Conservation (phyloP, 2,329 filamentous ascomycete species). For the Cladophialophora yegresii region DNA sequence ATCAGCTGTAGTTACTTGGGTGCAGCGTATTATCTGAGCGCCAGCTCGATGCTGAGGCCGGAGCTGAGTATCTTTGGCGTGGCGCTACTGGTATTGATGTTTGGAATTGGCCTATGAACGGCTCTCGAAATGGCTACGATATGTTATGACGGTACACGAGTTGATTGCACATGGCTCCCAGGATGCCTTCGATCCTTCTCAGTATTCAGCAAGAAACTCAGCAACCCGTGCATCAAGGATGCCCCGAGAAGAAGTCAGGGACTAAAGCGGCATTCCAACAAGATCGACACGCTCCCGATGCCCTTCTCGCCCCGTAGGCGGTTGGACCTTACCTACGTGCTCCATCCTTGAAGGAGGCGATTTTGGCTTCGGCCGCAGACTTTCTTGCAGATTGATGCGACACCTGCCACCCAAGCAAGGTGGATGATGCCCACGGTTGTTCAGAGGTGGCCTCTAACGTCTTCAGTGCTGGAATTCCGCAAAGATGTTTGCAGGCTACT, state of each 20-base stretch:
- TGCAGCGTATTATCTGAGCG: constrained; percentile 56
- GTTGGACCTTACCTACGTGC: neutral
- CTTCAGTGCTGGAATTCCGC: neutral
- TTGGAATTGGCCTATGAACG: constrained; percentile 13
- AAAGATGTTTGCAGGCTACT: neutral
- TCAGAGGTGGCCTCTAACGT: neutral
- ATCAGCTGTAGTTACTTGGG: constrained; percentile 65
- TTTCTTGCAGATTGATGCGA: neutral
- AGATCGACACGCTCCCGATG: neutral
- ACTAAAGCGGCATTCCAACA: neutral
- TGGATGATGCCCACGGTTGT: neutral
- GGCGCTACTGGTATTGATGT: constrained; percentile 17
- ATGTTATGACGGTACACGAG: neutral
- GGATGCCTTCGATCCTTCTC: neutral
- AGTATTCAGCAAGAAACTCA: neutral
- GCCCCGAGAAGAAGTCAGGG: neutral
- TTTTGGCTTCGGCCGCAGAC: neutral
- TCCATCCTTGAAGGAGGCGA: neutral
- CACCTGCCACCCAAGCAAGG: neutral
- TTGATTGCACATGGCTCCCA: neutral
- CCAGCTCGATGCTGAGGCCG: constrained; percentile 33
- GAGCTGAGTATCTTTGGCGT: constrained; percentile 4
- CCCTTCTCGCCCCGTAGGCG: neutral
- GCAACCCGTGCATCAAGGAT: neutral
- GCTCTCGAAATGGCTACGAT: neutral